Conservation (phyloP, 768 basidiomycete species). For the Daedaleopsis sinensis region DNA sequence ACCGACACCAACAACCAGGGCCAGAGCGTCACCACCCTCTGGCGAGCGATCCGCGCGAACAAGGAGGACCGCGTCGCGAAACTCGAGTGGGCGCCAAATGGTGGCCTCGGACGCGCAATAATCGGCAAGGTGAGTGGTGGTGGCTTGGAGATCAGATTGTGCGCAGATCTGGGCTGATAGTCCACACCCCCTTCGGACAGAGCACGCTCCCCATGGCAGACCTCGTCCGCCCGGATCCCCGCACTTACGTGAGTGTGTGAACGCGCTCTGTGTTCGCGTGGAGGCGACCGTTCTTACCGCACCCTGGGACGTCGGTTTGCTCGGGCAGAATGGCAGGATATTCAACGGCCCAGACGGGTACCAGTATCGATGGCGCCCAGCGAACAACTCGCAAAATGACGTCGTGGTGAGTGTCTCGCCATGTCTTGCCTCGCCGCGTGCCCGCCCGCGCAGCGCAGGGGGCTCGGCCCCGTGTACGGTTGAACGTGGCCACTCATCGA, state of each 20-base stretch:
- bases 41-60: constrained; percentile 79
- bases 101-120: constrained; percentile 81
- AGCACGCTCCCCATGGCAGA: constrained; percentile 82
- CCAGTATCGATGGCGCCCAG: constrained; percentile 81
- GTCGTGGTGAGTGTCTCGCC: constrained; percentile 51
- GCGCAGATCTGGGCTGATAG: constrained; percentile 31
- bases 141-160: constrained; percentile 17
- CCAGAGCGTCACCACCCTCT: constrained; percentile 75
- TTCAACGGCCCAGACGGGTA: constrained; percentile 86
- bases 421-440: constrained; percentile 14
- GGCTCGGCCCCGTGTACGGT: constrained; percentile 1
- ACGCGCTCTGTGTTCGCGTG: constrained; percentile 14
- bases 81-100: constrained; percentile 84
- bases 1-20: constrained; percentile 66
- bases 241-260: constrained; percentile 53
- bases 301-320: constrained; percentile 6
- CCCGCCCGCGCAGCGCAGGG: not conserved
- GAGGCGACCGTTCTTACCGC: constrained; percentile 16
- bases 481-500: constrained; percentile 15
- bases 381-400: constrained; percentile 51
- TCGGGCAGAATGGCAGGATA: constrained; percentile 44
- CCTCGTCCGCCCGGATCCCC: constrained; percentile 71
- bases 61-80: constrained; percentile 89
- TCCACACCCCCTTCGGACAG: constrained; percentile 40
- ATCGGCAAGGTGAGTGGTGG: constrained; percentile 70